These are phyloP conservation scores for Citrus maxima DNA, from an alignment of 345 rosid genomes.

Conservation along the genomic window DNA sequence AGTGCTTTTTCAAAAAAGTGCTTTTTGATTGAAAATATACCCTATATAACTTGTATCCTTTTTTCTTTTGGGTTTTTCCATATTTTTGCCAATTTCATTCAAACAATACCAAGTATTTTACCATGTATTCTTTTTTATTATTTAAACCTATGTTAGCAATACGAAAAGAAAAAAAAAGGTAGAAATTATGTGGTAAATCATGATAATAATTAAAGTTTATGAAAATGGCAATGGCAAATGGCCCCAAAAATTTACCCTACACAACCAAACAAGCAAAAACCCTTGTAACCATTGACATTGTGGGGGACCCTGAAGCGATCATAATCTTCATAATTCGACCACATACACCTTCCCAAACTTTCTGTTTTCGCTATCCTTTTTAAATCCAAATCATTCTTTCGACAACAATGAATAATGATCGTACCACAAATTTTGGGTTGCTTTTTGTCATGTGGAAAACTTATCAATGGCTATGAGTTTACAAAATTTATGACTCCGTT, in stretches of 20 bases:
- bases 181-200: conserved; percentile 1
- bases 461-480: neutral
- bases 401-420: neutral
- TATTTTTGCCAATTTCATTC: too few species aligned
- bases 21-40: neutral
- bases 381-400: neutral
- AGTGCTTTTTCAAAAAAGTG: neutral
- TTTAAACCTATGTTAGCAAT: too few species aligned
- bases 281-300: neutral
- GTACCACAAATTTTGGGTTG: neutral
- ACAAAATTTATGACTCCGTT: neutral
- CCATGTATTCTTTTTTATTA: too few species aligned
- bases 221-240: neutral
- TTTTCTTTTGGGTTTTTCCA: too few species aligned
- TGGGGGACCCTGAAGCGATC: neutral
- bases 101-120: too few species aligned
- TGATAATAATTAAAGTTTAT: neutral
- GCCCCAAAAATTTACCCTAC: neutral
- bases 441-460: neutral
- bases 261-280: neutral
- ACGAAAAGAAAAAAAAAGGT: neutral
- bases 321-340: conserved; percentile 4
- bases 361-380: neutral
- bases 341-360: neutral
- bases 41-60: neutral